Conservation (phyloP, 768 basidiomycete species). For the Dentipellis fragilis region DNA sequence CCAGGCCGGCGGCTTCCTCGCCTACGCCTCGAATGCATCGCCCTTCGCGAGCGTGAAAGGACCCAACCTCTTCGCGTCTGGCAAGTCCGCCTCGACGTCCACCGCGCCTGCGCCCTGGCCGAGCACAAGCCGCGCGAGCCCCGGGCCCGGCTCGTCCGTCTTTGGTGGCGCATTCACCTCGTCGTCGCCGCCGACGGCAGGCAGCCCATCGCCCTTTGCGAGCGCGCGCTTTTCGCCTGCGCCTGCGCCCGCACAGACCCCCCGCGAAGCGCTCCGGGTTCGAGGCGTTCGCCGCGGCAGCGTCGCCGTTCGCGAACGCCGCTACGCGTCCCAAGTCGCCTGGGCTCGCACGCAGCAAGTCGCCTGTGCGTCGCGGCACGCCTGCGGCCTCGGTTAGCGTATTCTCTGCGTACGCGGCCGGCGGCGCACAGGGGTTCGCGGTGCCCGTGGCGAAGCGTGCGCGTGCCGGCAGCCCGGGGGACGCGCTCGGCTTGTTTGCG, state of each 20-base stretch:
- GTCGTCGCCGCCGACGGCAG: conserved; percentile 9
- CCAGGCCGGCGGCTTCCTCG: conserved; percentile 53
- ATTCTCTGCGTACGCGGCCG: conserved; percentile 51
- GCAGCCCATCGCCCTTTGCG: conserved; percentile 4
- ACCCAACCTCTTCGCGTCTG: conserved; percentile 35
- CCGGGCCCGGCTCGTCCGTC: background rate
- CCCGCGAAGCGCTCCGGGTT: conserved; percentile 45
- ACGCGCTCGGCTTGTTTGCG: conserved; percentile 7
- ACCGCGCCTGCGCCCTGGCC: conserved; percentile 19
- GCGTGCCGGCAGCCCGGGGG: conserved; percentile 36
- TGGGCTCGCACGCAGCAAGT: conserved; percentile 34
- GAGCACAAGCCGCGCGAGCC: background rate
- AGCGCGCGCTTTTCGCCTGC: conserved; percentile 13
- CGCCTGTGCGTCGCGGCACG: conserved; percentile 36
- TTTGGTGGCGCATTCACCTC: conserved; percentile 1
- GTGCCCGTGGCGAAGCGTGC: conserved; percentile 45
- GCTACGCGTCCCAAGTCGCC: conserved; percentile 6
- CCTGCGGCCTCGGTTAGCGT: conserved; percentile 35
- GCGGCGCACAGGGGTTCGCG: conserved; percentile 39
- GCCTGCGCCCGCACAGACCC: conserved; percentile 17
- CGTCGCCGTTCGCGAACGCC: conserved; percentile 9
- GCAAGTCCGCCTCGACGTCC: conserved; percentile 24
- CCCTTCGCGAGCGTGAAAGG: conserved; percentile 71
- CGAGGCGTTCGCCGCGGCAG: conserved; percentile 43
- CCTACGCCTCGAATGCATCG: conserved; percentile 65